Conservation (phyloP, 2,329 filamentous ascomycete species). For the Claviceps purpurea region DNA sequence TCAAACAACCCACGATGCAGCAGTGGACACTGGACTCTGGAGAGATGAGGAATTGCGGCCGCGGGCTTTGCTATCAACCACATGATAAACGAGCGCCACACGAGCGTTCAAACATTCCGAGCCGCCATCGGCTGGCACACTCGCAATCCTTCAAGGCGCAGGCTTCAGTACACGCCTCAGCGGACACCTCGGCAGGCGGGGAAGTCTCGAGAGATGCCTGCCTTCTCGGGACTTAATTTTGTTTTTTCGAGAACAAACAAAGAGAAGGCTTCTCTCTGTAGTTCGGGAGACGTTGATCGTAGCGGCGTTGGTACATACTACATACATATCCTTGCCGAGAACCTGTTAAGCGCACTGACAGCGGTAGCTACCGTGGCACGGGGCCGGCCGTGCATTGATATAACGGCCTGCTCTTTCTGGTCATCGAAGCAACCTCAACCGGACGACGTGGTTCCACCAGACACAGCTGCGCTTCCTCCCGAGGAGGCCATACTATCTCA, state of each 20-base stretch:
- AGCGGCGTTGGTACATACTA: not conserved
- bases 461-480: too few species aligned
- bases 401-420: constrained; percentile 1
- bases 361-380: constrained; percentile 8
- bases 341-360: not conserved
- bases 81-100: not conserved
- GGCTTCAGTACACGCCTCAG: too few species aligned
- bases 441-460: not conserved
- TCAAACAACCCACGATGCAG: not conserved
- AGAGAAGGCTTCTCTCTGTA: not conserved
- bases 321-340: not conserved
- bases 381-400: constrained; percentile 7
- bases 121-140: too few species aligned
- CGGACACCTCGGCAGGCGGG: too few species aligned
- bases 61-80: not conserved
- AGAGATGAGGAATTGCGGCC: not conserved
- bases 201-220: too few species aligned
- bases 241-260: too few species aligned
- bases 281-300: not conserved
- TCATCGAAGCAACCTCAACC: not conserved
- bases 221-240: too few species aligned
- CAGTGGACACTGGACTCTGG: not conserved
- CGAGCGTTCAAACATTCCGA: too few species aligned
- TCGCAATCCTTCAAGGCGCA: too few species aligned
- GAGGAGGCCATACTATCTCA: not conserved